phyloP scores from a whole-genome alignment of 371 early-diverging fungal genomes.

The Batrachochytrium dendrobatidis region DNA sequence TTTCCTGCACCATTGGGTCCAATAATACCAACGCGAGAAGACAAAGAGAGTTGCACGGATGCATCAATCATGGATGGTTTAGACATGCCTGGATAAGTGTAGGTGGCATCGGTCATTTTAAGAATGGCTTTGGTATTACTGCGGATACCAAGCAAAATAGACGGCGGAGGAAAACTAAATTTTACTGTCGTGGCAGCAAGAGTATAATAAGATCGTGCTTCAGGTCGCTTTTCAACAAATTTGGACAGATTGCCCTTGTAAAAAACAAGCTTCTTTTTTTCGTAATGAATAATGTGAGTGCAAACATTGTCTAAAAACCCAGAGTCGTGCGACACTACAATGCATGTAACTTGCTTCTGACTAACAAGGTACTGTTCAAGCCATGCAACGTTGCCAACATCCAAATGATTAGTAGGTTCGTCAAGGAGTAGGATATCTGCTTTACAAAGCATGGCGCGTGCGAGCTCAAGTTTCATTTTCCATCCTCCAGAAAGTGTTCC shows the following conservation, averaged over 20 bases:
- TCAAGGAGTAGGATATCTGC: slow-evolving; percentile 82
- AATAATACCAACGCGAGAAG: slow-evolving; percentile 71
- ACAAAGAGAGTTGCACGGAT: slow-evolving; percentile 56
- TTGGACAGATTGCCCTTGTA: slow-evolving; percentile 78
- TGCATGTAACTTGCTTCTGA: slow-evolving; percentile 62
- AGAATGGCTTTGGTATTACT: slow-evolving; percentile 70
- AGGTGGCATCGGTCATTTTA: slow-evolving; percentile 59
- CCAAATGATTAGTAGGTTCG: slow-evolving; percentile 91
- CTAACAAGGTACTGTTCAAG: slow-evolving; percentile 68
- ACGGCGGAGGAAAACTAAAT: slow-evolving; percentile 69
- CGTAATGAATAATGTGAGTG: slow-evolving; percentile 76
- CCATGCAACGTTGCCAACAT: slow-evolving; percentile 74
- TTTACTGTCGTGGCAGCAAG: slow-evolving; percentile 58
- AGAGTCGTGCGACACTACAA: slow-evolving; percentile 88
- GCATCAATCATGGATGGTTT: slow-evolving; percentile 57
- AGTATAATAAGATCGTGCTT: slow-evolving; percentile 71
- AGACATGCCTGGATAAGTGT: slow-evolving; percentile 57
- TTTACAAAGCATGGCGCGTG: slow-evolving; percentile 71
- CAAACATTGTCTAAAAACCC: slow-evolving; percentile 80
- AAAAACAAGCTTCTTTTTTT: slow-evolving; percentile 66
- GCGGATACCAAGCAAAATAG: slow-evolving; percentile 64
- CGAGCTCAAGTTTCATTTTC: slow-evolving; percentile 82
- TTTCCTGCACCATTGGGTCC: slow-evolving; percentile 76
- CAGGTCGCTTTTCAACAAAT: slow-evolving; percentile 71
- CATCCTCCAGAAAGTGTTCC: slow-evolving; percentile 77